Evolutionary conservation across 139 green algal species (phyloP), one percentile per base, ranked within the genome.

Genomic region (Chlamydomonas sphaeroides): DNA sequence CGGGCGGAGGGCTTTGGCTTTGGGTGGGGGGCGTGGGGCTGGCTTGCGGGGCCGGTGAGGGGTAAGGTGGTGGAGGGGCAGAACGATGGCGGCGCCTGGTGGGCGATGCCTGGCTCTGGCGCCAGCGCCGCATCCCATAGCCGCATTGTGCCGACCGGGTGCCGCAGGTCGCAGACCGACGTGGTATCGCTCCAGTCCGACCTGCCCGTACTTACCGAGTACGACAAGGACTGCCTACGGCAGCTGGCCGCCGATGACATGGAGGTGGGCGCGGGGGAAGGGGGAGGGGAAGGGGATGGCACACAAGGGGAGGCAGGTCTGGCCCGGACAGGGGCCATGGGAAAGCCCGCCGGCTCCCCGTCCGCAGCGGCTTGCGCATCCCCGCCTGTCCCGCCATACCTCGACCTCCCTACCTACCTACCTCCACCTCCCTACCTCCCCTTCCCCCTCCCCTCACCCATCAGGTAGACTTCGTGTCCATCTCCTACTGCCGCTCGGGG

Each of bases 401-500:
- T n/a, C n/a, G n/a, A n/a, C n/a, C n/a, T n/a, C n/a, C n/a, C n/a
- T 56, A 7, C 6, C 15, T 26, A 36, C 26, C n/a, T 7, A 78
- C 1, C 26, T 25, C 42, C 39, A 21, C 6, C 21, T 17, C 5
- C 23, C 69, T 39, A 42, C 8, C 71, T 3, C 71, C 53, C 67
- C 67, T 30, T 30, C 32, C 36, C 3, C 32, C 36, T 30, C 45
- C 0, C 5, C 33, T 1, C 28, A 23, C 42, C 0, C 76, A n/a
- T n/a, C n/a, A 98, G 84, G 89, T 98, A 20, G 95, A 98, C 75
- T 98, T 95, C 61, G 45, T 98, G 26, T 89, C 57, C 23, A 80
- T 97, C 62, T 93, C 79, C 56, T 98, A 94, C 89, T 93, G 89
- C 25, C 91, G 93, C 62, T 85, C 48, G 30, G 86, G 87, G 0